Conservation (phyloP, 441 rosid genomes). For the Theobroma grandiflorum region DNA sequence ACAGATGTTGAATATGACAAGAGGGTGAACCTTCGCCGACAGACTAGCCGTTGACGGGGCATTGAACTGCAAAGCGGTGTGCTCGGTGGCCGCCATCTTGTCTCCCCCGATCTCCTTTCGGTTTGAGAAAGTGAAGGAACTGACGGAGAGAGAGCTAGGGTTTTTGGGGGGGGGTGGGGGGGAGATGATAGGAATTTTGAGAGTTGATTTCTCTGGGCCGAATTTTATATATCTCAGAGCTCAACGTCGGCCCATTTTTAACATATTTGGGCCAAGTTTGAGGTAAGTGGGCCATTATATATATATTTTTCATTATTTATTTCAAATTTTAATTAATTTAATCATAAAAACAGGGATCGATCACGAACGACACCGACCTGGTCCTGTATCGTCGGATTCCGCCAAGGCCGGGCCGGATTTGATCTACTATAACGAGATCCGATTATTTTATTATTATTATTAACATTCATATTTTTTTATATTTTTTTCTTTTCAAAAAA, state of each 20-base stretch:
- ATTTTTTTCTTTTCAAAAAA: no score
- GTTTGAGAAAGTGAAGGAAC: slow-evolving; percentile 18
- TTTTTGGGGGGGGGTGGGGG: slow-evolving; percentile 5
- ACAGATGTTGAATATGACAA: slow-evolving; percentile 92
- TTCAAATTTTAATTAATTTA: no score
- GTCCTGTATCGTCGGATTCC: no score
- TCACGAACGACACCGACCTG: no score
- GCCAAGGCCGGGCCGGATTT: no score
- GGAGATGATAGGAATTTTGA: neutral
- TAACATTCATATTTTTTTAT: no score
- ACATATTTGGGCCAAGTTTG: no score
- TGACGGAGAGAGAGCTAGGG: slow-evolving; percentile 37
- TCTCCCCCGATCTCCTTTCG: slow-evolving; percentile 8
- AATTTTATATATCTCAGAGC: neutral
- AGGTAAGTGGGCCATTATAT: no score
- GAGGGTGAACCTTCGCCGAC: slow-evolving; percentile 79
- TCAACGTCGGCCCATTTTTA: neutral
- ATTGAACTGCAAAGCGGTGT: slow-evolving; percentile 70
- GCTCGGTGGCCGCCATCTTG: slow-evolving; percentile 64
- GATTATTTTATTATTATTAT: no score
- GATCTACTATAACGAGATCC: no score
- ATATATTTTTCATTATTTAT: no score
- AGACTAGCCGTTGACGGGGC: slow-evolving; percentile 49
- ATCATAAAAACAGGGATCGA: no score
- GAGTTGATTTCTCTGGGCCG: neutral